Conservation (phyloP, 1,139 yeast genomes). For the Magnusiomyces paraingens region DNA sequence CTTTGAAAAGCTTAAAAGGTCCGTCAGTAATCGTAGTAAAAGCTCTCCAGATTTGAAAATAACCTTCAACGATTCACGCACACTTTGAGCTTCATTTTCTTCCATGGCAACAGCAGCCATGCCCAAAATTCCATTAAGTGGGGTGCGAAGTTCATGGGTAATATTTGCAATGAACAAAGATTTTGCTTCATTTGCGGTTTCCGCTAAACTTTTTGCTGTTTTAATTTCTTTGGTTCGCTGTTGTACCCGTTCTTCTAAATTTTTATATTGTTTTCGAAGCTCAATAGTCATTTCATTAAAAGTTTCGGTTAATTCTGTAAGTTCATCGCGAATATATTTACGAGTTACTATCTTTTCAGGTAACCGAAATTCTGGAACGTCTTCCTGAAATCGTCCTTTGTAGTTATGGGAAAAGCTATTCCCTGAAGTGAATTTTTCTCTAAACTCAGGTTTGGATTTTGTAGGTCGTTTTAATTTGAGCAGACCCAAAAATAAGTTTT, state of each 20-base stretch:
- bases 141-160: conserved; percentile 88
- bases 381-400: background rate
- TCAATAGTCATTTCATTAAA: conserved; percentile 92
- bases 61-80: conserved; percentile 65
- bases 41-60: conserved; percentile 86
- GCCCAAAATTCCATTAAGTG: conserved; percentile 86
- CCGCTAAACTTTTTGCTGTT: conserved; percentile 34
- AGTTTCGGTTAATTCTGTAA: conserved; percentile 83
- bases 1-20: conserved; percentile 76
- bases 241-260: conserved; percentile 80
- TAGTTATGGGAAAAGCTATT: background rate
- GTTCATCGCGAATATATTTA: conserved; percentile 60
- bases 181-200: conserved; percentile 84
- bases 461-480: background rate
- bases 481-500: background rate
- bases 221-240: conserved; percentile 84
- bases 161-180: conserved; percentile 91
- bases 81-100: conserved; percentile 59
- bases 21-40: conserved; percentile 76
- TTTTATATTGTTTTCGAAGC: conserved; percentile 73
- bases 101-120: conserved; percentile 93
- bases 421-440: background rate
- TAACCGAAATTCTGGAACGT: conserved; percentile 22
- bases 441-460: background rate
- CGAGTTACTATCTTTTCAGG: conserved; percentile 31